Percentiles rank a stretch among this genome's conserved stretches.
phyloP scores from a whole-genome alignment of 1,284 basidiomycete genomes.

The Phlebopus sp. region DNA sequence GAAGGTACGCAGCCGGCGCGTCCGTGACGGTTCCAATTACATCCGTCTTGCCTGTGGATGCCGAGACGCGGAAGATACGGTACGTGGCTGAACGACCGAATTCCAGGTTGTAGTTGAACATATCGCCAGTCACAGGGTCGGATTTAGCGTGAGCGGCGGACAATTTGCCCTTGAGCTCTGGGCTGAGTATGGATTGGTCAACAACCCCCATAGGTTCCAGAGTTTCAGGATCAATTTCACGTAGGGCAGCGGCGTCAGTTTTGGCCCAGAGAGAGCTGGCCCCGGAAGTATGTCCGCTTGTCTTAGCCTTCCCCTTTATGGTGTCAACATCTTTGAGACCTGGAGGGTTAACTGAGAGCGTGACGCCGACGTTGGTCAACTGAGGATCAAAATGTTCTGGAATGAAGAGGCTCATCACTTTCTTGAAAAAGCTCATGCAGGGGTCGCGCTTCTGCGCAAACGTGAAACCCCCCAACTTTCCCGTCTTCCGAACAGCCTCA shows the following conservation, averaged over 20 bases:
- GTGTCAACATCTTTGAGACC: constrained; percentile 17
- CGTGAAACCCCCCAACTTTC: constrained; percentile 14
- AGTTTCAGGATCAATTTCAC: constrained; percentile 35
- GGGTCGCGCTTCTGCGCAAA: constrained; percentile 34
- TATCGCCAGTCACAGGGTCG: constrained; percentile 33
- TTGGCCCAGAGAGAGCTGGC: constrained; percentile 33
- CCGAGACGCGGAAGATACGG: constrained; percentile 34
- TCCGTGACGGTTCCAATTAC: constrained; percentile 37
- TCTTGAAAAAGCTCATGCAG: constrained; percentile 29
- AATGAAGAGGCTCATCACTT: constrained; percentile 30
- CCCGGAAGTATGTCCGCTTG: constrained; percentile 24
- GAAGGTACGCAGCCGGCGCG: constrained; percentile 38
- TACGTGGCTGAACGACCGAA: constrained; percentile 28
- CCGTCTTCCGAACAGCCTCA: constrained; percentile 26
- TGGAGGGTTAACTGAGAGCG: constrained; percentile 30
- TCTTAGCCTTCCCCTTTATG: constrained; percentile 10
- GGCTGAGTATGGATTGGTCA: constrained; percentile 29
- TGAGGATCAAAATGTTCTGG: constrained; percentile 7
- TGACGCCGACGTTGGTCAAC: constrained; percentile 25
- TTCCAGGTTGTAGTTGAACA: constrained; percentile 36
- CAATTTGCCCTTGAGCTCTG: constrained; percentile 33
- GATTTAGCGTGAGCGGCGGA: constrained; percentile 37
- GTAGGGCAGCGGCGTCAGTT: constrained; percentile 27
- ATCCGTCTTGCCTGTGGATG: constrained; percentile 29
- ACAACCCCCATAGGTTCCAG: constrained; percentile 32